Evolutionary conservation across 495 filamentous ascomycete species (phyloP), one percentile per base, ranked within the genome.

Genomic region (Elasticomyces elasticus): DNA sequence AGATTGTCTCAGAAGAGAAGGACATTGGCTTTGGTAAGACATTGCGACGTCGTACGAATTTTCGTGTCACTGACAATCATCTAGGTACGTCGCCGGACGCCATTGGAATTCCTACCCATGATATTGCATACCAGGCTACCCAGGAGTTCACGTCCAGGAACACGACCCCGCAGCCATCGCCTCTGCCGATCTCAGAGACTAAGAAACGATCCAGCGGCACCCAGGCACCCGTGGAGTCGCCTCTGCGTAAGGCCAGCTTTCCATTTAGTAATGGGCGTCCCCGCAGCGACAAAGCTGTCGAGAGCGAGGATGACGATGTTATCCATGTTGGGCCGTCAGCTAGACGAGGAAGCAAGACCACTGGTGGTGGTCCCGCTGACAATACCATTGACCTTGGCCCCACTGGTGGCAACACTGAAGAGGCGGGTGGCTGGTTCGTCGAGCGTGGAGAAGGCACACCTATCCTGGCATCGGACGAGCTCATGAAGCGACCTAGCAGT

Each of bases 381-480:
- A 63, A 65, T 1, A 71, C 68, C 26, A 69, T 75, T 48, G 69
- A 73, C 51, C 64, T 74, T 30, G 72, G 72, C 26, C 56, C 69
- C 7, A 62, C 64, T 26, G 68, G 64, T 17, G 76, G 66, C 66
- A 82, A 66, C 62, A 71, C 58, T 3, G 75, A 77, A 7, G 68
- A 69, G 19, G 69, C 74, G 20, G 74, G 72, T 37, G 74, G 70
- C 6, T 72, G 69, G 58, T 66, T 69, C 46, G 75, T 78, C 1
- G 80, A 86, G 51, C 66, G 66, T 51, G 74, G 69, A 17, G 79
- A 79, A 60, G 67, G 73, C 23, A 77, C 78, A n/a, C 88, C 91
- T 0, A 97, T 99, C 55, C 72, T 99, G 38, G 94, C 92, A 19
- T 79, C 88, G 1, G 92, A 99, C 63, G 90, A 97, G 69, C 77